These are phyloP conservation scores for Excoecaria cochinchinensis DNA, from an alignment of 345 rosid species.

Conservation along the genomic window DNA sequence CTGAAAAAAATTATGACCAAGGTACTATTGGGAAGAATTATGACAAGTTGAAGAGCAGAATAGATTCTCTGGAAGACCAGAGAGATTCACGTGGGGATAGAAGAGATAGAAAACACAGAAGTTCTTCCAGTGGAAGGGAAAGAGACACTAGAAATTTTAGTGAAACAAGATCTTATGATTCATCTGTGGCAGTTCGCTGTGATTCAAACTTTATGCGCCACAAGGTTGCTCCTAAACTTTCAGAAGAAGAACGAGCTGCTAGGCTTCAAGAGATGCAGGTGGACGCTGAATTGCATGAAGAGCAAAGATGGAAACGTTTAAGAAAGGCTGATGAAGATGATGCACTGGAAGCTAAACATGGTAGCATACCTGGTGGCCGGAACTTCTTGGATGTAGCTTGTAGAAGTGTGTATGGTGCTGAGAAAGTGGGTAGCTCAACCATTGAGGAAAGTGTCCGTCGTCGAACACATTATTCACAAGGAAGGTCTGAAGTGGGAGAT, in stretches of 20 bases:
- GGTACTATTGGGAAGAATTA: constrained; percentile 33
- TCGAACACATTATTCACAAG: constrained; percentile 71
- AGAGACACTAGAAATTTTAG: not conserved
- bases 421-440: constrained; percentile 85
- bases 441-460: constrained; percentile 95
- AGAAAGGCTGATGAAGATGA: constrained; percentile 80
- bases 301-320: constrained; percentile 88
- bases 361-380: constrained; percentile 46
- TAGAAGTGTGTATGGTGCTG: constrained; percentile 81
- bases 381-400: constrained; percentile 84
- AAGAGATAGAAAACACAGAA: constrained; percentile 18
- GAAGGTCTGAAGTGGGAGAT: constrained; percentile 56
- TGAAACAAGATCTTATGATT: constrained; percentile 15
- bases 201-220: constrained; percentile 41
- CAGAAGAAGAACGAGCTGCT: constrained; percentile 87
- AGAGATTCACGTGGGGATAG: constrained; percentile 18
- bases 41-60: constrained; percentile 38
- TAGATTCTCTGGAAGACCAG: constrained; percentile 29
- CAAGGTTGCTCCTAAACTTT: constrained; percentile 51
- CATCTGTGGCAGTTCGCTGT: constrained; percentile 14
- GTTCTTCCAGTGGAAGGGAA: constrained; percentile 1
- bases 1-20: constrained; percentile 26
- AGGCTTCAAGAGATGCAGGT: constrained; percentile 73
- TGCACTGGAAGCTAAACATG: constrained; percentile 54
- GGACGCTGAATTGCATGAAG: constrained; percentile 90